Percentiles rank a stretch among this genome's conserved stretches.
These are phyloP conservation scores for Corrigiola litoralis DNA, from an alignment of 179 eudicot species.

Conservation along the genomic window DNA sequence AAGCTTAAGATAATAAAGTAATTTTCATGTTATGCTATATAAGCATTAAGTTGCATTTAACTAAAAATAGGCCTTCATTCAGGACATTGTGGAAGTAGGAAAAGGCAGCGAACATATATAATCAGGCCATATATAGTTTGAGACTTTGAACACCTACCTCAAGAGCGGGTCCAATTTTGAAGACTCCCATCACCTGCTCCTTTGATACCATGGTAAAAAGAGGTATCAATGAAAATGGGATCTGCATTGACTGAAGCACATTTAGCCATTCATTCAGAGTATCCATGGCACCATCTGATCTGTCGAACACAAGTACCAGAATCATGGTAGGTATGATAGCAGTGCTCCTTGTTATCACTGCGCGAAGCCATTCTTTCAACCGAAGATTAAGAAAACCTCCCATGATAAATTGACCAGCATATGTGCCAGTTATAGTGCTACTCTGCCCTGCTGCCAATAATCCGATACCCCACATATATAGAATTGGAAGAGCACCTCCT, in stretches of 20 bases:
- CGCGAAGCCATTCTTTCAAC: conserved; percentile 75
- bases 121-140: too few species aligned
- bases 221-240: conserved; percentile 88
- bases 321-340: conserved; percentile 90
- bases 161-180: conserved; percentile 57
- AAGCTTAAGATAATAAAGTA: too few species aligned
- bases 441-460: conserved; percentile 72
- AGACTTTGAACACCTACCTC: conserved; percentile 48
- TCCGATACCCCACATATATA: conserved; percentile 75
- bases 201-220: conserved; percentile 78
- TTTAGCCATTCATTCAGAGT: conserved; percentile 87
- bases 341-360: conserved; percentile 79
- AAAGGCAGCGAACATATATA: too few species aligned
- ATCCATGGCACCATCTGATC: conserved; percentile 71
- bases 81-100: too few species aligned
- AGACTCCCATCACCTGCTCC: conserved; percentile 69
- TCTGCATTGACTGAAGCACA: conserved; percentile 86
- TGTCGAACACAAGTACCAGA: conserved; percentile 63
- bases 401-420: conserved; percentile 96
- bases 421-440: conserved; percentile 86
- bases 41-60: too few species aligned
- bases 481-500: conserved; percentile 58
- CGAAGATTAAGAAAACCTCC: conserved; percentile 82
- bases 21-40: too few species aligned
- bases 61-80: too few species aligned